A percentile compares a stretch with the other conserved stretches of the same genome.
Evolutionary conservation across 192 early-diverging fungal species (phyloP).

Genomic region (Umbelopsis sp.): DNA sequence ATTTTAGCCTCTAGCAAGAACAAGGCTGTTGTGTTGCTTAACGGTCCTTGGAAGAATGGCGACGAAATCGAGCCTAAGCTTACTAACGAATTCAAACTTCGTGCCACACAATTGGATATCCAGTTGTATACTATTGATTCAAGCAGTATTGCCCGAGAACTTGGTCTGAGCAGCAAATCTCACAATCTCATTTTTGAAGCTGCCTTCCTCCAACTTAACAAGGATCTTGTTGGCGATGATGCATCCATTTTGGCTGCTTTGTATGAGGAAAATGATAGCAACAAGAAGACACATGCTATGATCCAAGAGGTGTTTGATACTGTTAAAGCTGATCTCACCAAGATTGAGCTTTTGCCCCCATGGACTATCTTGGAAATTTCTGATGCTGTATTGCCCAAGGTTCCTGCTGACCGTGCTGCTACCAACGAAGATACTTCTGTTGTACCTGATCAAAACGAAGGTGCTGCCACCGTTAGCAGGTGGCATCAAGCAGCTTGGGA

Average conservation of each 20-base stretch:
- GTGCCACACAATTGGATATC: constrained; percentile 52
- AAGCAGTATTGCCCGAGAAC: constrained; percentile 61
- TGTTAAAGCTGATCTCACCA: constrained; percentile 31
- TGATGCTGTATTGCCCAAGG: constrained; percentile 37
- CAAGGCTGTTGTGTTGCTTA: constrained; percentile 62
- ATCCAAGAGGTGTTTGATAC: constrained; percentile 21
- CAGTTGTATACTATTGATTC: constrained; percentile 68
- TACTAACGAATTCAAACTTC: constrained; percentile 62
- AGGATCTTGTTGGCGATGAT: constrained; percentile 22
- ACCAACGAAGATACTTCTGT: constrained; percentile 27
- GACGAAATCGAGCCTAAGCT: constrained; percentile 72
- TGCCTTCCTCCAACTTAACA: constrained; percentile 55
- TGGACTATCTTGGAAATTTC: constrained; percentile 49
- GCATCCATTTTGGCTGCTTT: constrained; percentile 26
- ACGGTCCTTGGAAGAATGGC: constrained; percentile 63
- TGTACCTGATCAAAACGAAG: constrained; percentile 46
- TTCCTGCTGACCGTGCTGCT: constrained; percentile 38
- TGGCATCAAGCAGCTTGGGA: constrained; percentile 66
- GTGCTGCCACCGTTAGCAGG: constrained; percentile 38
- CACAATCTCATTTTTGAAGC: constrained; percentile 60
- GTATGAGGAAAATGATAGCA: constrained; percentile 28
- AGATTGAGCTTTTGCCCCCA: constrained; percentile 44
- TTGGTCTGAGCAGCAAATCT: constrained; percentile 51
- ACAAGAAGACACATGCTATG: constrained; percentile 24
- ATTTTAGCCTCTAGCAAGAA: constrained; percentile 53